A percentile compares a stretch with the other conserved stretches of the same genome.
phyloP scores from a whole-genome alignment of 352 stramenopile species.

The Blastocystis sp. region DNA sequence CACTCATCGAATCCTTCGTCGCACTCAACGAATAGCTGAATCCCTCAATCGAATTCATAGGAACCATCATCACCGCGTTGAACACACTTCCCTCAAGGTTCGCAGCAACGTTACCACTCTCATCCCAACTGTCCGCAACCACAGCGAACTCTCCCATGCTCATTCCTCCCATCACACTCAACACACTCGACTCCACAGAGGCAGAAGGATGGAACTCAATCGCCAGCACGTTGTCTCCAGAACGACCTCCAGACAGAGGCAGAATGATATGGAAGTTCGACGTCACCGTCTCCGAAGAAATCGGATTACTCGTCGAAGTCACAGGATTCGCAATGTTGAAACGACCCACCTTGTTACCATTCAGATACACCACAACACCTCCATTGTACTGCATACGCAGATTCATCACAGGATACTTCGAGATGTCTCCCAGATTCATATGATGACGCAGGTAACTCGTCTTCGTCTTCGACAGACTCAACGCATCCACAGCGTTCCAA shows the following conservation, averaged over 20 bases:
- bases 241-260: not conserved
- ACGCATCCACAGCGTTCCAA: not conserved
- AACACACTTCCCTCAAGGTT: not conserved
- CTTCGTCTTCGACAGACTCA: not conserved
- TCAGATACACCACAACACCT: not conserved
- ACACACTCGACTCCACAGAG: not conserved
- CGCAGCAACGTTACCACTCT: not conserved
- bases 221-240: slow-evolving; percentile 12
- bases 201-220: slow-evolving; percentile 48
- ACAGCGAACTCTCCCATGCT: not conserved
- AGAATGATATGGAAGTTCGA: not conserved
- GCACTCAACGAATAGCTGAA: not conserved
- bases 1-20: not conserved
- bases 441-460: not conserved
- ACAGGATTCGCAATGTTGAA: not conserved
- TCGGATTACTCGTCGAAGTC: not conserved
- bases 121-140: not conserved
- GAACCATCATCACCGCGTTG: not conserved
- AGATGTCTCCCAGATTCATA: not conserved
- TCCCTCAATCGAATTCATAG: not conserved
- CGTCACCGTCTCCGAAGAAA: not conserved
- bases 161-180: not conserved
- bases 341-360: not conserved
- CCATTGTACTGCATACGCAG: not conserved
- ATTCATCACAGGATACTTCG: not conserved